A percentile compares a stretch with the other conserved stretches of the same genome.
Conservation (phyloP, 2,329 filamentous ascomycete genomes). For the Ophiostoma himal-ulmi region DNA sequence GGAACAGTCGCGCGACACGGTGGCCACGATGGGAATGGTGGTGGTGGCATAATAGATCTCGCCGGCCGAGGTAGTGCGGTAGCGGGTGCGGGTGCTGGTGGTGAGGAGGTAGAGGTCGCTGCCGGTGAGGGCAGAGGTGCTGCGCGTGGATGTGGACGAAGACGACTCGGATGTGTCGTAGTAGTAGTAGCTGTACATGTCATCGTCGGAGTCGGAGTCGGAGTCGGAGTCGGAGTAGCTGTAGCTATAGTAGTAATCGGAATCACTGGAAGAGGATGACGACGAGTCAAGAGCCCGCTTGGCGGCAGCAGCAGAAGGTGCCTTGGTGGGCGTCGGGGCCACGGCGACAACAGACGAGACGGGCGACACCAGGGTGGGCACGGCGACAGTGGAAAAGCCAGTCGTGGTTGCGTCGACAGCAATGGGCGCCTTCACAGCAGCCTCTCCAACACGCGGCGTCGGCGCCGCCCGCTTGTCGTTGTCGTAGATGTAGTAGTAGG, state of each 20-base stretch:
- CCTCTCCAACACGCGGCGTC: background rate
- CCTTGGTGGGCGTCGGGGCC: background rate
- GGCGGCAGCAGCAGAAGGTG: background rate
- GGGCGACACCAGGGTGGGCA: background rate
- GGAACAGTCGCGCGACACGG: slow-evolving; percentile 17
- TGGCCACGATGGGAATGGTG: background rate
- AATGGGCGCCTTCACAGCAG: background rate
- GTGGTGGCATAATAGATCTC: background rate
- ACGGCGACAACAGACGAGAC: background rate
- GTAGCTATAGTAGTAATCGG: background rate
- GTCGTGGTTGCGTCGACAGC: slow-evolving; percentile 10
- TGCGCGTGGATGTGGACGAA: slow-evolving; percentile 4
- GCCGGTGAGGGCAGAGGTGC: background rate
- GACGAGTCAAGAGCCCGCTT: background rate
- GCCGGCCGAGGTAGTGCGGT: background rate
- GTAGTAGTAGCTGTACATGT: background rate
- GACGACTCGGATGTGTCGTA: background rate
- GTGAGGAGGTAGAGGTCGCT: background rate
- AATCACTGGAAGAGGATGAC: background rate
- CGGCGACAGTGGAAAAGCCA: background rate
- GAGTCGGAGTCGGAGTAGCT: background rate
- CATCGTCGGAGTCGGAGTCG: background rate
- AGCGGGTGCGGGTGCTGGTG: background rate
- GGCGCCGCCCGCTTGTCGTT: background rate
- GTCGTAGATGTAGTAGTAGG: background rate